A percentile compares a stretch with the other conserved stretches of the same genome.
These are phyloP conservation scores for Setomelanomma holmii DNA, from an alignment of 2,329 filamentous ascomycete genomes.

Conservation along the genomic window DNA sequence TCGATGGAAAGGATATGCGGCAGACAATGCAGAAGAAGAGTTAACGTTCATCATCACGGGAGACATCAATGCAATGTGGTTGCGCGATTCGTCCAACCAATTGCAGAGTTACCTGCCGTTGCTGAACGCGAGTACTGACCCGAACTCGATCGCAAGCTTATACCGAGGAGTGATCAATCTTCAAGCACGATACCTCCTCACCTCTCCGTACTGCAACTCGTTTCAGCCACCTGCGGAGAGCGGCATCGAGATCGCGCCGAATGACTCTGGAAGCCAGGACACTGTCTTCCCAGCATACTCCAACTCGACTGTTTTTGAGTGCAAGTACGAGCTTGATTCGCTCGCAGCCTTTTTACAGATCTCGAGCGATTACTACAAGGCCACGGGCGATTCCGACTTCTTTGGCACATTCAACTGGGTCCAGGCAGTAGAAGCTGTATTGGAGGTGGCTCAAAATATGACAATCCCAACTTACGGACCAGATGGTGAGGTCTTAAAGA, in stretches of 20 bases:
- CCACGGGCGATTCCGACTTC: constrained; percentile 56
- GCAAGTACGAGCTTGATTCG: constrained; percentile 63
- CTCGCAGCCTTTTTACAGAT: constrained; percentile 60
- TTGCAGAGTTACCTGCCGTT: constrained; percentile 73
- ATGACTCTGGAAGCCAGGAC: constrained; percentile 50
- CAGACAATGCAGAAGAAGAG: constrained; percentile 67
- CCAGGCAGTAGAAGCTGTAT: constrained; percentile 52
- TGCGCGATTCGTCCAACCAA: constrained; percentile 68
- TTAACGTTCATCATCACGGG: constrained; percentile 67
- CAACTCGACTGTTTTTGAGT: constrained; percentile 57
- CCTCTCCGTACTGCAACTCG: constrained; percentile 62
- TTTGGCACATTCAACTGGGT: constrained; percentile 59
- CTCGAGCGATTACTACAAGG: constrained; percentile 57
- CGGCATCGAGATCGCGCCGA: constrained; percentile 48
- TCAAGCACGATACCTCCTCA: constrained; percentile 71
- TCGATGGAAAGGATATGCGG: constrained; percentile 69
- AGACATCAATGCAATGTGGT: constrained; percentile 65
- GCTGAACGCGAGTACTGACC: constrained; percentile 60
- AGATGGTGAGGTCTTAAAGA: constrained; percentile 52
- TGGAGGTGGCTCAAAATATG: constrained; percentile 56
- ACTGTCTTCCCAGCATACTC: constrained; percentile 53
- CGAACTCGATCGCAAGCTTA: constrained; percentile 69
- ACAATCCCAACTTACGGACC: constrained; percentile 56
- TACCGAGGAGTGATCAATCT: constrained; percentile 76
- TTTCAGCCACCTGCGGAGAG: constrained; percentile 61